Percentiles rank a stretch among this genome's conserved stretches.
Evolutionary conservation across 495 filamentous ascomycete species (phyloP).

Genomic region (Penicillium crystallinum): DNA sequence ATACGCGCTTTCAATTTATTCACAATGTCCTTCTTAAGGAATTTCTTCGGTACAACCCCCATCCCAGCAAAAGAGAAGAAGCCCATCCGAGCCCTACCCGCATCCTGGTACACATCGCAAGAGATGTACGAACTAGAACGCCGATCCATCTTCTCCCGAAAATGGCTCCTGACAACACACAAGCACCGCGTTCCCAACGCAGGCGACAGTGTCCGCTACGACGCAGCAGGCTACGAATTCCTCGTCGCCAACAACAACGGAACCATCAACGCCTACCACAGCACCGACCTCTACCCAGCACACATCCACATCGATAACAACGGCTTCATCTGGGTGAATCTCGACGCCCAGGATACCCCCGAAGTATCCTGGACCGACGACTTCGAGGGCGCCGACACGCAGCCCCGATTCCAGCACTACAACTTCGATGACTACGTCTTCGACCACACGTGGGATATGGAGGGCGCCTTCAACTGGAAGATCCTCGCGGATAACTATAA

Average conservation of each 20-base stretch:
- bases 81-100: constrained; percentile 37
- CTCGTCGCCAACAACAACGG: constrained; percentile 34
- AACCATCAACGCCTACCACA: constrained; percentile 45
- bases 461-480: constrained; percentile 48
- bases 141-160: constrained; percentile 43
- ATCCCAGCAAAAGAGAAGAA: constrained; percentile 13
- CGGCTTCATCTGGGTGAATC: constrained; percentile 48
- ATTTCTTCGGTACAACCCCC: constrained; percentile 25
- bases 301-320: constrained; percentile 41
- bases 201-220: constrained; percentile 42
- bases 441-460: constrained; percentile 45
- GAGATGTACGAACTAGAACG: constrained; percentile 46
- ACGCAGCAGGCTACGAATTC: constrained; percentile 44
- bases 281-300: constrained; percentile 35
- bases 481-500: constrained; percentile 47
- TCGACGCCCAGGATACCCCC: constrained; percentile 32
- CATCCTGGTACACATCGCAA: constrained; percentile 42
- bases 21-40: constrained; percentile 28
- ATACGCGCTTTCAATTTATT: constrained; percentile 5
- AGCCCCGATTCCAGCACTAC: constrained; percentile 36
- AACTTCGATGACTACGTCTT: constrained; percentile 43
- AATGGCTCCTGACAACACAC: constrained; percentile 49
- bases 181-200: constrained; percentile 36
- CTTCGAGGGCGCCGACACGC: constrained; percentile 36
- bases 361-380: constrained; percentile 39